These are phyloP conservation scores for Juglanconis sp. DNA, from an alignment of 2,329 filamentous ascomycete species.

Conservation along the genomic window DNA sequence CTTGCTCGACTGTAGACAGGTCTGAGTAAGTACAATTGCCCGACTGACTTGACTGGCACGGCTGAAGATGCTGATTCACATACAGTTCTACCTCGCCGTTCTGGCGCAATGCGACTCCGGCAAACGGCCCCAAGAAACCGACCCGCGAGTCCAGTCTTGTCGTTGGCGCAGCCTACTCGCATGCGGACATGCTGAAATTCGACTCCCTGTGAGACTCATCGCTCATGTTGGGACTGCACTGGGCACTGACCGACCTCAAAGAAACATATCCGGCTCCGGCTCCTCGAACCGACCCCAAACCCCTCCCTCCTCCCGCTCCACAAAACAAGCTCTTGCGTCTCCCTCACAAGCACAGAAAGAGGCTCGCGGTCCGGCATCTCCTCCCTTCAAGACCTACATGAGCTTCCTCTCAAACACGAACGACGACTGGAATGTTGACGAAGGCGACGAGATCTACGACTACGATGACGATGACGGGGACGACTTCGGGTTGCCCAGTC, in stretches of 20 bases:
- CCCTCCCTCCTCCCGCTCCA: conserved; percentile 60
- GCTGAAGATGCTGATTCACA: conserved; percentile 27
- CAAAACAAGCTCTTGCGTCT: conserved; percentile 34
- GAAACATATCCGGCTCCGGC: conserved; percentile 30
- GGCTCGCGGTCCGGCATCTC: conserved; percentile 55
- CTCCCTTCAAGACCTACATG: conserved; percentile 71
- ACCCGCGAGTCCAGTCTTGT: conserved; percentile 67
- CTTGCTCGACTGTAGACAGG: conserved; percentile 44
- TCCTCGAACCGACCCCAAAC: conserved; percentile 68
- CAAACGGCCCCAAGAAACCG: conserved; percentile 41
- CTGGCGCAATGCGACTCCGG: conserved; percentile 61
- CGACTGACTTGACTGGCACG: background rate
- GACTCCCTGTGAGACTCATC: conserved; percentile 65
- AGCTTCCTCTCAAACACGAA: conserved; percentile 79
- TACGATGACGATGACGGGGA: conserved; percentile 89
- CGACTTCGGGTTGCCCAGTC: conserved; percentile 89
- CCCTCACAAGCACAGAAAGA: conserved; percentile 36
- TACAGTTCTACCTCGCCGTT: conserved; percentile 82
- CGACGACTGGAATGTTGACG: conserved; percentile 75
- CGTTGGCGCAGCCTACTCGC: conserved; percentile 92
- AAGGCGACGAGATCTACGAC: conserved; percentile 70
- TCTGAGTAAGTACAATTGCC: conserved; percentile 53
- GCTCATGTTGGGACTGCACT: background rate
- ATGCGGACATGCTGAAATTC: conserved; percentile 90
- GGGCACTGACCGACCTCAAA: conserved; percentile 22